Evolutionary conservation across 2,329 filamentous ascomycete species (phyloP).

Genomic region (Nigrospora osmanthi): DNA sequence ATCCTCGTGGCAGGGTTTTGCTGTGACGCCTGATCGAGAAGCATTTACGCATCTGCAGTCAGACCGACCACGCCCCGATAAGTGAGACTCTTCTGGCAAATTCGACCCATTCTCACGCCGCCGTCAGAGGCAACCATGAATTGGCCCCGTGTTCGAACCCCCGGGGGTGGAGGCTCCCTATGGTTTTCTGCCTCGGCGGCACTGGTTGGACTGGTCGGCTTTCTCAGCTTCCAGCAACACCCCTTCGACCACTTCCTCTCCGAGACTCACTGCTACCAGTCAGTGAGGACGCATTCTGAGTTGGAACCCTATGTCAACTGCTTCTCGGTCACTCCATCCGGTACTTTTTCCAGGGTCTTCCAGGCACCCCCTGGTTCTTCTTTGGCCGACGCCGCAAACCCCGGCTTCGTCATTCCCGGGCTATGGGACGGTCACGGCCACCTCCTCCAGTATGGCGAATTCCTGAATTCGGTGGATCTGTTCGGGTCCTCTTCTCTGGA

Average conservation of each 20-base stretch:
- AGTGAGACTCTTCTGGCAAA: too few species aligned
- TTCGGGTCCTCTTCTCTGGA: constrained; percentile 49
- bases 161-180: constrained; percentile 8
- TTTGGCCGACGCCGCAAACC: constrained; percentile 20
- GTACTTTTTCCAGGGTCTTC: constrained; percentile 42
- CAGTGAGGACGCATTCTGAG: constrained; percentile 32
- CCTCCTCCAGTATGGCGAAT: constrained; percentile 58
- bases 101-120: too few species aligned
- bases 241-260: constrained; percentile 12
- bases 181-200: constrained; percentile 12
- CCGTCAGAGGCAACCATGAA: constrained; percentile 8
- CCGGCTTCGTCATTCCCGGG: constrained; percentile 55
- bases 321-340: constrained; percentile 43
- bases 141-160: constrained; percentile 8
- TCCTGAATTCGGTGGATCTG: constrained; percentile 56
- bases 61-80: too few species aligned
- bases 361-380: constrained; percentile 19
- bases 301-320: constrained; percentile 36
- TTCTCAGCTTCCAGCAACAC: constrained; percentile 13
- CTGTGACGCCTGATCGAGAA: too few species aligned
- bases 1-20: too few species aligned
- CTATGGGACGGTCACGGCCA: constrained; percentile 68
- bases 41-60: too few species aligned
- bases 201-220: constrained; percentile 13
- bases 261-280: constrained; percentile 33